Evolutionary conservation across 805 yeast species (phyloP).

Genomic region (Schwanniomyces sp.): DNA sequence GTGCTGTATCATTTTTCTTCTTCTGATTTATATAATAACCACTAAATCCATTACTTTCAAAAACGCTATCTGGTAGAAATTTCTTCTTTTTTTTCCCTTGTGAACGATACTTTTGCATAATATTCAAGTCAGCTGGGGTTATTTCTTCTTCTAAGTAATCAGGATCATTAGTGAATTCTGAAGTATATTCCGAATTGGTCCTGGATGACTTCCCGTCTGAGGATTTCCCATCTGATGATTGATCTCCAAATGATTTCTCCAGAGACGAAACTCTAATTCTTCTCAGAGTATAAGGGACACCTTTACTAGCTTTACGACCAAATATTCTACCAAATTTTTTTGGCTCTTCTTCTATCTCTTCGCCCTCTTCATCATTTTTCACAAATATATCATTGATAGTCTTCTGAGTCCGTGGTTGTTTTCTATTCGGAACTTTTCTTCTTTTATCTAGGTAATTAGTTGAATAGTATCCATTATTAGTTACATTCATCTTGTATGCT

Average conservation of each 20-base stretch:
- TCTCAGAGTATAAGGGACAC: not conserved
- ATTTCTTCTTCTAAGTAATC: slow-evolving; percentile 29
- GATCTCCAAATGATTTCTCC: not conserved
- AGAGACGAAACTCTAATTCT: not conserved
- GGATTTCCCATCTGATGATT: not conserved
- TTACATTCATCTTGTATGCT: slow-evolving; percentile 31
- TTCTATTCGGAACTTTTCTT: not conserved
- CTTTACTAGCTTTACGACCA: not conserved
- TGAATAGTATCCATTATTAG: slow-evolving; percentile 42
- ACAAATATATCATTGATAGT: not conserved
- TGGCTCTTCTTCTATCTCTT: not conserved
- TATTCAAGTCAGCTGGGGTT: slow-evolving; percentile 40
- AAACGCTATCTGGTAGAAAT: not conserved
- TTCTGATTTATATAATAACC: slow-evolving; percentile 41
- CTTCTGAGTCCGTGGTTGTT: not conserved
- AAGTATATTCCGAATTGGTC: slow-evolving; percentile 2
- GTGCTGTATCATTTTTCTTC: slow-evolving; percentile 31
- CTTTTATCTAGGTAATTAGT: slow-evolving; percentile 31
- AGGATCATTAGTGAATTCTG: slow-evolving; percentile 13
- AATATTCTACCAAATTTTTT: not conserved
- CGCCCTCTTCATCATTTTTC: not conserved
- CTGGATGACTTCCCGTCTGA: slow-evolving; percentile 8
- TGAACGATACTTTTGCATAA: slow-evolving; percentile 14
- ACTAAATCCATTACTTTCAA: slow-evolving; percentile 4
- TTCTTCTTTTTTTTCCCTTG: not conserved